A percentile compares a stretch with the other conserved stretches of the same genome.
phyloP scores from a whole-genome alignment of 306 rosid genomes.

The Astragalus membranaceus region DNA sequence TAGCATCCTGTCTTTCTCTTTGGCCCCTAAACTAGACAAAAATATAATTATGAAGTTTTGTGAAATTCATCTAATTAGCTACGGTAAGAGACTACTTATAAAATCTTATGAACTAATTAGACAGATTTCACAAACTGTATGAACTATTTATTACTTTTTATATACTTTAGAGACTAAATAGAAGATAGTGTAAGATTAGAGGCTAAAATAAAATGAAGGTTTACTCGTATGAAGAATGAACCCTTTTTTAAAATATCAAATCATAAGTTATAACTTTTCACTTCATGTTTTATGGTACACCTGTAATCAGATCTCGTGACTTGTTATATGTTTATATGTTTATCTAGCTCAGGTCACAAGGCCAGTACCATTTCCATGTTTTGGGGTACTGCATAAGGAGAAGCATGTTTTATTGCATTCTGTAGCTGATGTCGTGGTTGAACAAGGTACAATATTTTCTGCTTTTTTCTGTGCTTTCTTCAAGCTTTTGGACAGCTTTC shows the following conservation, averaged over 20 bases:
- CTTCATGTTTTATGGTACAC: not conserved
- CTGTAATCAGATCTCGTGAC: not conserved
- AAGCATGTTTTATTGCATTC: constrained; percentile 81
- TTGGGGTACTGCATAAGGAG: constrained; percentile 79
- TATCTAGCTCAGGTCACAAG: constrained; percentile 57
- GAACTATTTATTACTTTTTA: too few species aligned
- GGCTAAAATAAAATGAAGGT: too few species aligned
- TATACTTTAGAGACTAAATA: too few species aligned
- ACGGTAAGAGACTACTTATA: too few species aligned
- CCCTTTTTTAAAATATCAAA: not conserved
- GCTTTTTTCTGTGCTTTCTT: not conserved
- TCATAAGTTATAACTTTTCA: not conserved
- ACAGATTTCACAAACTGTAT: too few species aligned
- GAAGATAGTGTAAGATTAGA: too few species aligned
- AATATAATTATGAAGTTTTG: too few species aligned
- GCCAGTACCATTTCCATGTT: constrained; percentile 91
- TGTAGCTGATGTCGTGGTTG: constrained; percentile 81
- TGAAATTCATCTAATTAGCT: too few species aligned
- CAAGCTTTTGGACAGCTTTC: not conserved
- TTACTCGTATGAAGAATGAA: too few species aligned
- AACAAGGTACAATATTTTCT: constrained; percentile 59
- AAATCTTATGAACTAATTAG: too few species aligned
- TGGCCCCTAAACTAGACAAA: too few species aligned
- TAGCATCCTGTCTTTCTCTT: too few species aligned
- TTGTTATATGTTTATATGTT: constrained; percentile 12